These are phyloP conservation scores for Exophiala sp. DNA, from an alignment of 2,329 filamentous ascomycete species.

Conservation along the genomic window DNA sequence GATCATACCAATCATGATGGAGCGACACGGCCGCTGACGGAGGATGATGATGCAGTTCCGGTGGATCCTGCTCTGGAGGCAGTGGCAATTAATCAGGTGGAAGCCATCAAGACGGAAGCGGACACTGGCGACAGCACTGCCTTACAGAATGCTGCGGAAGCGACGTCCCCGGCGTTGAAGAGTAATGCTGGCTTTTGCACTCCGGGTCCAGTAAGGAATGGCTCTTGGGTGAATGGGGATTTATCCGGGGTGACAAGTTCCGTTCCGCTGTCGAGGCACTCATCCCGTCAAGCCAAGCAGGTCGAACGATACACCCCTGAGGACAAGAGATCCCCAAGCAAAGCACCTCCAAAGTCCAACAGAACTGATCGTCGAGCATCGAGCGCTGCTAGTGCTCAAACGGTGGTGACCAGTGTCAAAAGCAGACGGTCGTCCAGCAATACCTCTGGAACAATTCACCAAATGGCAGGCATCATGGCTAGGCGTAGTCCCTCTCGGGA, in stretches of 20 bases:
- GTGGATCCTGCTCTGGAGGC: conserved; percentile 18
- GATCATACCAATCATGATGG: not conserved
- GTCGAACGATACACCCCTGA: conserved; percentile 39
- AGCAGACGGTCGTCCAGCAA: conserved; percentile 24
- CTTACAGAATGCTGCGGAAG: not conserved
- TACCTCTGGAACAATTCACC: conserved; percentile 23
- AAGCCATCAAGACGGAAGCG: conserved; percentile 7
- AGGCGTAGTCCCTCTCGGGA: conserved; percentile 13
- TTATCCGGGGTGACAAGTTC: conserved; percentile 28
- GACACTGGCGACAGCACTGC: not conserved
- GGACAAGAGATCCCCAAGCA: conserved; percentile 19
- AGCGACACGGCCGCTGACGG: not conserved
- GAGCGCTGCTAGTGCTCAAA: conserved; percentile 22
- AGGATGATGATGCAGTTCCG: not conserved
- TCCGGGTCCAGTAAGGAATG: conserved; percentile 8
- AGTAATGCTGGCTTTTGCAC: conserved; percentile 10
- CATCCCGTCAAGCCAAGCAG: conserved; percentile 41
- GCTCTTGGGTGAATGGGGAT: conserved; percentile 13
- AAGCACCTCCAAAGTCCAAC: conserved; percentile 10
- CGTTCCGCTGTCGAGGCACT: conserved; percentile 42
- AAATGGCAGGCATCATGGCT: conserved; percentile 11
- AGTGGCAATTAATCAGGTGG: not conserved
- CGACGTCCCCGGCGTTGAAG: not conserved
- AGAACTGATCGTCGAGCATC: conserved; percentile 19
- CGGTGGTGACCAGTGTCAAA: conserved; percentile 17